These are phyloP conservation scores for Cephalotrichum gorgonifer DNA, from an alignment of 2,329 filamentous ascomycete species.

Conservation along the genomic window DNA sequence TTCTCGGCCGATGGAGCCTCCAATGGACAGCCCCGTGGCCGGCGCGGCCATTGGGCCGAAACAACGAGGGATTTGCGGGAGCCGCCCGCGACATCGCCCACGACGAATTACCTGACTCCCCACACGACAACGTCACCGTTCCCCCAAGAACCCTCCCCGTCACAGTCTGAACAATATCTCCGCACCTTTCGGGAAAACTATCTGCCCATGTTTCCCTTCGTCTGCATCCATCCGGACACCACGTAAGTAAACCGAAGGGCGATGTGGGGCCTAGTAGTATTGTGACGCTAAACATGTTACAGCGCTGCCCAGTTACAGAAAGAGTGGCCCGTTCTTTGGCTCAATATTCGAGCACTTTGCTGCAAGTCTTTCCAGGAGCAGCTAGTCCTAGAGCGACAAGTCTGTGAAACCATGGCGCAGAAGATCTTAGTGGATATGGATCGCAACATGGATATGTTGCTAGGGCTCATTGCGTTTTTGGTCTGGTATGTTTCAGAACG, in stretches of 20 bases:
- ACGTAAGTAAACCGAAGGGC: constrained; percentile 6
- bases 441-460: constrained; percentile 14
- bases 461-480: constrained; percentile 14
- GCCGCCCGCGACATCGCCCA: not conserved
- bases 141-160: not conserved
- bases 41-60: too few species aligned
- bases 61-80: too few species aligned
- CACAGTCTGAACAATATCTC: constrained; percentile 7
- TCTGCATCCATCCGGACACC: constrained; percentile 10
- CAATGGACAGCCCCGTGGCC: not conserved
- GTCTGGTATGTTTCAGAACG: constrained; percentile 13
- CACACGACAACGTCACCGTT: not conserved
- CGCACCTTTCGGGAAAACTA: constrained; percentile 13
- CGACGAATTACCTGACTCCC: not conserved
- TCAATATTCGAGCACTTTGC: constrained; percentile 20
- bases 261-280: not conserved
- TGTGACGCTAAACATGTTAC: not conserved
- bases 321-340: constrained; percentile 23
- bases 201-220: constrained; percentile 17
- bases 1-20: not conserved
- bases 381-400: constrained; percentile 8
- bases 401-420: constrained; percentile 13
- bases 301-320: constrained; percentile 14
- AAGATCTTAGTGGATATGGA: constrained; percentile 13
- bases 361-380: constrained; percentile 13